phyloP scores from a whole-genome alignment of 192 early-diverging fungal genomes.

The Backusella tarrabulga region DNA sequence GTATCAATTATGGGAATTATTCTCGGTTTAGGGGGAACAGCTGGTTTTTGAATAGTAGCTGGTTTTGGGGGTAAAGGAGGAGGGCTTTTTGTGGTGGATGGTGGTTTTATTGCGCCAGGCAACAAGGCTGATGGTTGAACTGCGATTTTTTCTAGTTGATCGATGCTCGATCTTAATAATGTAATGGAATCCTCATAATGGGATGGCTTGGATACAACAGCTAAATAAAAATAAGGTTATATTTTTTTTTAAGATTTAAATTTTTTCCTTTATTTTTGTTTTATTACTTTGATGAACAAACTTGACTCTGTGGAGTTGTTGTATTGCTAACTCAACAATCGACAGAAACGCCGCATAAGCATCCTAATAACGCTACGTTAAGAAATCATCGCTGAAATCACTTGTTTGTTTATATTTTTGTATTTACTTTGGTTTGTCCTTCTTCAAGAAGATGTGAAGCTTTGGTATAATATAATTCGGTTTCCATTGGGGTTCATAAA shows the following conservation, averaged over 20 bases:
- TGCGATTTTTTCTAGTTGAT: constrained; percentile 16
- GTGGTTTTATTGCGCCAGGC: constrained; percentile 15
- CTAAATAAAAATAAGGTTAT: constrained; percentile 1
- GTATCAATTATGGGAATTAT: constrained; percentile 1
- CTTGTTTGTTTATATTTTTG: neutral
- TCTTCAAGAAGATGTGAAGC: constrained; percentile 40
- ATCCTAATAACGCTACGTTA: constrained; percentile 35
- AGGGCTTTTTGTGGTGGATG: neutral
- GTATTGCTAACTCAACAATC: constrained; percentile 41
- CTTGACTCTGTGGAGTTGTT: constrained; percentile 49
- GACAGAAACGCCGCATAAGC: constrained; percentile 51
- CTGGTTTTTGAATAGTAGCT: constrained; percentile 11
- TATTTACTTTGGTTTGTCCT: constrained; percentile 46
- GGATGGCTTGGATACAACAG: constrained; percentile 12
- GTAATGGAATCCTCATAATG: constrained; percentile 5
- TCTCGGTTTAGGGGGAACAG: constrained; percentile 51
- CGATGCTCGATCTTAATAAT: constrained; percentile 5
- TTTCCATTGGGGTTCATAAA: constrained; percentile 13
- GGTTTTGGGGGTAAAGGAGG: constrained; percentile 30
- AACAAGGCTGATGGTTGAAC: constrained; percentile 12
- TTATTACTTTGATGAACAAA: constrained; percentile 54
- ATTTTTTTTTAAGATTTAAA: neutral
- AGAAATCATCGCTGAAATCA: neutral
- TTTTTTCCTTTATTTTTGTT: neutral
- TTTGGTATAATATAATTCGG: constrained; percentile 3